A percentile compares a stretch with the other conserved stretches of the same genome.
phyloP scores from a whole-genome alignment of 1,139 yeast species.

The Scheffersomyces insectosa region DNA sequence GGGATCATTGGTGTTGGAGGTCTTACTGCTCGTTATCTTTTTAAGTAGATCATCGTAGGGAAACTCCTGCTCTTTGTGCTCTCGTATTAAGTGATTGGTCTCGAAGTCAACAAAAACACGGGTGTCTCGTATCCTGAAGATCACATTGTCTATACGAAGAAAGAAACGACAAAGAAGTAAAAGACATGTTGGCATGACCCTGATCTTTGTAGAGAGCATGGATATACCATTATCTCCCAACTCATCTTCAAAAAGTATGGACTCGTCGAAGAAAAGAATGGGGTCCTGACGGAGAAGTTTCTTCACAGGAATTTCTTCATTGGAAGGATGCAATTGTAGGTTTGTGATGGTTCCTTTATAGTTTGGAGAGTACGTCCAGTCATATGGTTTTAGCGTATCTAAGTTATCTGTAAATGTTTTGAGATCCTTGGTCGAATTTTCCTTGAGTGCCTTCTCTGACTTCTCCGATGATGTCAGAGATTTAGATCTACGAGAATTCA shows the following conservation, averaged over 20 bases:
- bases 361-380: slow-evolving; percentile 91
- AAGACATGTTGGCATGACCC: slow-evolving; percentile 87
- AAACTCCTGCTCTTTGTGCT: slow-evolving; percentile 74
- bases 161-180: slow-evolving; percentile 75
- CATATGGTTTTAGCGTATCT: slow-evolving; percentile 68
- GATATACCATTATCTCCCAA: slow-evolving; percentile 95
- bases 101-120: slow-evolving; percentile 80
- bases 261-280: slow-evolving; percentile 84
- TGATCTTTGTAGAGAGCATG: slow-evolving; percentile 69
- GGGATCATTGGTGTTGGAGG: slow-evolving; percentile 59
- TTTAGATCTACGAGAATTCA: slow-evolving; percentile 55
- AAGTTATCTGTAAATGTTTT: slow-evolving; percentile 39
- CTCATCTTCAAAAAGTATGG: slow-evolving; percentile 89
- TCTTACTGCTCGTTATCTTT: slow-evolving; percentile 34
- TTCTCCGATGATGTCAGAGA: slow-evolving; percentile 22
- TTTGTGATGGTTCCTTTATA: slow-evolving; percentile 61
- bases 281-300: slow-evolving; percentile 78
- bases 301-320: slow-evolving; percentile 61
- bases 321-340: slow-evolving; percentile 21
- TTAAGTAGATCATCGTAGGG: slow-evolving; percentile 58
- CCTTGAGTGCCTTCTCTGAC: slow-evolving; percentile 30
- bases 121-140: slow-evolving; percentile 81
- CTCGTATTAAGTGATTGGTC: slow-evolving; percentile 65
- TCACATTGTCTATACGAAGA: slow-evolving; percentile 85
- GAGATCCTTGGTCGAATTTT: slow-evolving; percentile 30